Conservation (phyloP, 345 rosid species). For the Bruguiera parviflora region DNA sequence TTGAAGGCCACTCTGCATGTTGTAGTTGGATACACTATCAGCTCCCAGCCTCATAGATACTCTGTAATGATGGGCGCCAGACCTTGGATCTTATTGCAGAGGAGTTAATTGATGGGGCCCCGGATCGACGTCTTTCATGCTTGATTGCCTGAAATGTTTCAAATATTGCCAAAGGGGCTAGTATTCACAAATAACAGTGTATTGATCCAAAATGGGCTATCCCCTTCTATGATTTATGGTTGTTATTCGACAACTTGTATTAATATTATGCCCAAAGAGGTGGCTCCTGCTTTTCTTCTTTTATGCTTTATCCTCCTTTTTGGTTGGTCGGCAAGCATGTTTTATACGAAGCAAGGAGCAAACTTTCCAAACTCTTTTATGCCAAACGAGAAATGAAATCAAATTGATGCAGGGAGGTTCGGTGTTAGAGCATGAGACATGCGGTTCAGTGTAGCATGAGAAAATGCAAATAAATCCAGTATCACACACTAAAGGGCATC, state of each 20-base stretch:
- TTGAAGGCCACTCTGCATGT: conserved; percentile 8
- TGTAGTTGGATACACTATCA: conserved; percentile 27
- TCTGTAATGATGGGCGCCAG: conserved; percentile 84
- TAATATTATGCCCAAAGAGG: no score
- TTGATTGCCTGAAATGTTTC: conserved; percentile 39
- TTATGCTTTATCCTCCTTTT: neutral
- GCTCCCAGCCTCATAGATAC: conserved; percentile 74
- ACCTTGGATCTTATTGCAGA: conserved; percentile 51
- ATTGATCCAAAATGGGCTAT: neutral
- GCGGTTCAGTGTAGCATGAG: no score
- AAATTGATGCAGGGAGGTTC: no score
- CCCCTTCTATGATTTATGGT: no score
- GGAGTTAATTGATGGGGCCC: conserved; percentile 39
- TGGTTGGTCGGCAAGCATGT: no score
- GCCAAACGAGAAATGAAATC: no score
- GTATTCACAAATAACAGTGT: neutral
- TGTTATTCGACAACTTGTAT: no score
- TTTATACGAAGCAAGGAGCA: no score
- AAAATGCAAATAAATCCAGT: no score
- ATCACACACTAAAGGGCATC: neutral
- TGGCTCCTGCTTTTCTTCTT: no score
- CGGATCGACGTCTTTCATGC: conserved; percentile 48
- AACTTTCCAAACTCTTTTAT: no score
- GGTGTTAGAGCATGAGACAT: no score
- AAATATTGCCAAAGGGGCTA: neutral